Percentiles rank a stretch among this genome's conserved stretches.
These are phyloP conservation scores for Phytophthora sp. DNA, from an alignment of 352 stramenopile genomes.

Conservation along the genomic window DNA sequence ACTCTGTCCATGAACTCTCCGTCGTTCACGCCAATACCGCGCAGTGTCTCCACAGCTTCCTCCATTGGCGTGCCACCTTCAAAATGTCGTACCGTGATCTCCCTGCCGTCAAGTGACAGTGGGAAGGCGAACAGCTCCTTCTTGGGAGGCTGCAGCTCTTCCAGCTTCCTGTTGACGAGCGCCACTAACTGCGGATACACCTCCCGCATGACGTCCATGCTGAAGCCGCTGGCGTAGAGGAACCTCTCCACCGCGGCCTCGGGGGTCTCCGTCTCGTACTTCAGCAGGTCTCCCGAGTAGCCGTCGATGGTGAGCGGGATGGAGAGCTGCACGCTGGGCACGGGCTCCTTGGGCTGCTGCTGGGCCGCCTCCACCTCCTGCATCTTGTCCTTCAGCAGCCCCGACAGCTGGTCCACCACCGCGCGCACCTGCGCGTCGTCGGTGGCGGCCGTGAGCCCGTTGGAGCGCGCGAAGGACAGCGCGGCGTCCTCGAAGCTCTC, in stretches of 20 bases:
- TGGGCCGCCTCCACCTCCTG: conserved; percentile 48
- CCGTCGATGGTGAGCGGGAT: conserved; percentile 67
- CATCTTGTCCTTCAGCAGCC: conserved; percentile 67
- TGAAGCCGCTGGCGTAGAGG: conserved; percentile 61
- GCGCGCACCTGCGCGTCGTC: conserved; percentile 58
- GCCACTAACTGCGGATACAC: conserved; percentile 66
- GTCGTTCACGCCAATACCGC: conserved; percentile 48
- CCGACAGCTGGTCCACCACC: conserved; percentile 70
- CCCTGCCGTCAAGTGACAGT: conserved; percentile 56
- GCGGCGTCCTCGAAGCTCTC: conserved; percentile 74
- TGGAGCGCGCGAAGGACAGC: conserved; percentile 61
- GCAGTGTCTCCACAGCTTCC: conserved; percentile 61
- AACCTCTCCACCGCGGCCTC: conserved; percentile 73
- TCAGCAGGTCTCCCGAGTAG: conserved; percentile 53
- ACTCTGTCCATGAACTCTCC: conserved; percentile 59
- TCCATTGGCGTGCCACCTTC: conserved; percentile 61
- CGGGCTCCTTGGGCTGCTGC: conserved; percentile 6
- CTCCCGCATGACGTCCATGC: conserved; percentile 66
- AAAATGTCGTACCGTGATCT: conserved; percentile 70
- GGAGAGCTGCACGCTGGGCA: conserved; percentile 57
- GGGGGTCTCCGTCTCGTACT: conserved; percentile 63
- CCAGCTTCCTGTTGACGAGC: conserved; percentile 65
- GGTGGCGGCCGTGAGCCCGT: conserved; percentile 57
- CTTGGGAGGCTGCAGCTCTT: conserved; percentile 54
- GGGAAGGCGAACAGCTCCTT: conserved; percentile 67